Evolutionary conservation across 2,329 filamentous ascomycete genomes (phyloP).

Genomic region (Nemania sp.): DNA sequence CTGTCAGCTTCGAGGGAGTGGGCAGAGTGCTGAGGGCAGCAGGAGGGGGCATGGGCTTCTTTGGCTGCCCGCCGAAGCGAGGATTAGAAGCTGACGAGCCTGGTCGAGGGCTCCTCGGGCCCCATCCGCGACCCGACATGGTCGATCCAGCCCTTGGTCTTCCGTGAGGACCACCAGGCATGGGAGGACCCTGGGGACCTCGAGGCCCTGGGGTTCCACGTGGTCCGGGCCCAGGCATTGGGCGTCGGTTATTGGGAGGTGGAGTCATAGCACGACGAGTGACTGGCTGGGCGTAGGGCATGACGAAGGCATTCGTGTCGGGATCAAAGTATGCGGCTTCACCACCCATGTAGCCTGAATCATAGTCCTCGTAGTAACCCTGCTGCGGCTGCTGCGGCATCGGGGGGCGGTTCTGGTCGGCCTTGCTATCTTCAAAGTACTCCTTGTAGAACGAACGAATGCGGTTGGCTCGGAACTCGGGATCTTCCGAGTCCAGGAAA

Average conservation of each 20-base stretch:
- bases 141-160: constrained; percentile 49
- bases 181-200: constrained; percentile 44
- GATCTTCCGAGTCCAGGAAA: constrained; percentile 78
- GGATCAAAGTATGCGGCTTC: constrained; percentile 71
- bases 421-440: constrained; percentile 83
- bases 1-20: constrained; percentile 81
- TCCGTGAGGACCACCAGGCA: constrained; percentile 54
- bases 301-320: constrained; percentile 71
- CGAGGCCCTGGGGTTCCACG: constrained; percentile 39
- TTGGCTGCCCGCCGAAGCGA: constrained; percentile 47
- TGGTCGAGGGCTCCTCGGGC: constrained; percentile 41
- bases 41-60: constrained; percentile 69
- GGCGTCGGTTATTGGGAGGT: constrained; percentile 61
- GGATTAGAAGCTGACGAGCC: constrained; percentile 50
- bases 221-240: constrained; percentile 41
- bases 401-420: constrained; percentile 28
- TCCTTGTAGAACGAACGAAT: constrained; percentile 99
- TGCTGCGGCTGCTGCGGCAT: constrained; percentile 32
- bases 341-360: constrained; percentile 70
- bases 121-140: constrained; percentile 45
- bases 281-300: constrained; percentile 83
- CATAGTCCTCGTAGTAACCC: constrained; percentile 75
- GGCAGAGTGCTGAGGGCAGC: constrained; percentile 75
- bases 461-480: constrained; percentile 90
- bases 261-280: constrained; percentile 94